A percentile compares a stretch with the other conserved stretches of the same genome.
Conservation (phyloP, 2,329 filamentous ascomycete genomes). For the Diaporthe aspalathi region DNA sequence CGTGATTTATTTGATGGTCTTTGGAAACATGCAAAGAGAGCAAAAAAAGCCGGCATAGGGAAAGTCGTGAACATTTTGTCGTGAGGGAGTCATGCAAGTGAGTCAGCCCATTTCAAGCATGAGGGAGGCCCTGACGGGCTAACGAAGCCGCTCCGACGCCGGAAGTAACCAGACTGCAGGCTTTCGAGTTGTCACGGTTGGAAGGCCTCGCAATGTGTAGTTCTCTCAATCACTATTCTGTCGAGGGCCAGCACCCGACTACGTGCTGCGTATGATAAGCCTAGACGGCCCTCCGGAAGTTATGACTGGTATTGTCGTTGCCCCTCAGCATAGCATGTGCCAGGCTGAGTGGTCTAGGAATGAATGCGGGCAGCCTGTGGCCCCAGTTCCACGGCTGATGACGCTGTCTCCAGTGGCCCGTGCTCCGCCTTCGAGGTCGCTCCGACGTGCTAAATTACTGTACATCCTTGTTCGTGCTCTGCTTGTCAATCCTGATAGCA, state of each 20-base stretch:
- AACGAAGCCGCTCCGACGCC: slow-evolving; percentile 15
- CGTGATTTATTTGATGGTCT: too few species aligned
- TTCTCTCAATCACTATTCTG: neutral
- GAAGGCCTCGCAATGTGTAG: too few species aligned
- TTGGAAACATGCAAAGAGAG: neutral
- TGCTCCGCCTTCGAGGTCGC: slow-evolving; percentile 19
- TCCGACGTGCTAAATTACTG: slow-evolving; percentile 21
- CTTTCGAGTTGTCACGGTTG: too few species aligned
- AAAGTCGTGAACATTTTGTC: neutral
- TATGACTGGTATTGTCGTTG: neutral
- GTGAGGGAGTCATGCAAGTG: neutral
- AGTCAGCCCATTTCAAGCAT: neutral
- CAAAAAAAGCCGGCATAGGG: neutral
- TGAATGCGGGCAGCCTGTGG: slow-evolving; percentile 19
- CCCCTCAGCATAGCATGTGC: neutral
- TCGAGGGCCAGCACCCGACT: neutral
- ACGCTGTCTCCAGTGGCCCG: slow-evolving; percentile 24
- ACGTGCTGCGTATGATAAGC: neutral
- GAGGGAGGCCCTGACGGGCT: neutral
- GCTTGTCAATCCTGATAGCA: slow-evolving; percentile 29
- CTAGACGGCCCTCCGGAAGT: neutral
- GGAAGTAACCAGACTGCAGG: neutral
- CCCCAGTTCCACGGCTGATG: slow-evolving; percentile 13
- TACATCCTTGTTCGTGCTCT: slow-evolving; percentile 32
- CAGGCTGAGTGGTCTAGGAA: neutral